Evolutionary conservation across 805 yeast genomes (phyloP), one percentile per base, ranked within the genome.

Genomic region (Candida pseudoglaebosa): DNA sequence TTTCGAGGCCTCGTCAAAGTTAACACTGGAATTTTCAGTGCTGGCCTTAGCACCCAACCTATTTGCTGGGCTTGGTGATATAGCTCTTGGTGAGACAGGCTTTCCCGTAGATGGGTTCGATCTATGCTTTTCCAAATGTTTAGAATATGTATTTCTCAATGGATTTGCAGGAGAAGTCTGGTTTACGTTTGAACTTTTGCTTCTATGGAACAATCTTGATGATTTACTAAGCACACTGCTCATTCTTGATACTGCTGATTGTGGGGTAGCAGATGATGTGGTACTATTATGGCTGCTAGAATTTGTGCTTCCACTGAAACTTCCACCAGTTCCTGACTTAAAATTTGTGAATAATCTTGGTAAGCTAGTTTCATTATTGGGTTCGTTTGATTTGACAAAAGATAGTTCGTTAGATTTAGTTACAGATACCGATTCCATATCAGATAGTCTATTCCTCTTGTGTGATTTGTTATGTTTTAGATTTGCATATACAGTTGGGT

Each of bases 51-150:
- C 18, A 12, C 13, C 10, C 18, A 29, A 22, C 14, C 17, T n/a
- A 16, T 17, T 29, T 4, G 24, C 18, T 4, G 34, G 39, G 13
- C 36, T 37, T 9, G 24, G 24, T 2, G 40, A 30, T 4, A 7
- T 31, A 10, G 36, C 31, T n/a, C 32, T 20, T 28, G 38, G 28
- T 13, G 34, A 19, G 7, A 30, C 7, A 7, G 35, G 8, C 4
- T 9, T 8, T 8, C 36, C 16, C 10, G 50, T 38, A 2, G 45
- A 46, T 1, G 61, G 53, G 36, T 54, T 59, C 3, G 65, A 55
- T n/a, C 69, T 44, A 41, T 54, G 52, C 32, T 58, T 59, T 38
- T 53, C 61, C 13, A 62, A 61, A 24, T 61, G 68, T 22, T 52
- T 53, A 2, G 62, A 54, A 45, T 65, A 65, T 2, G 65, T 49